Evolutionary conservation across 805 yeast genomes (phyloP).

Genomic region (Metschnikowia lochheadii): DNA sequence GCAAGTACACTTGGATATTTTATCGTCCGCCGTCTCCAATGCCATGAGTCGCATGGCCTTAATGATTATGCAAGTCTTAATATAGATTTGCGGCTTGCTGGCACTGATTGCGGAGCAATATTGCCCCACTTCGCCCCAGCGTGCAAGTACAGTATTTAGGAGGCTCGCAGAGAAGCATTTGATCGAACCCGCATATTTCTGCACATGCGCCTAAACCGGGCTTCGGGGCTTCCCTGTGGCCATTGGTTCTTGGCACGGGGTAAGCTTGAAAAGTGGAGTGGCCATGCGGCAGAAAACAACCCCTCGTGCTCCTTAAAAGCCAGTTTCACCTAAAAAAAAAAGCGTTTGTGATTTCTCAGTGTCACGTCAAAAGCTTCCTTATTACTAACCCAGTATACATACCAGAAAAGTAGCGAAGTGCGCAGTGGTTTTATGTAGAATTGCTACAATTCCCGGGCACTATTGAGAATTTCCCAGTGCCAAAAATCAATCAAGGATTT

Average conservation of each 20-base stretch:
- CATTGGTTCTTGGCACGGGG: neutral
- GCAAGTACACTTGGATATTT: neutral
- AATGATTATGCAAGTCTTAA: neutral
- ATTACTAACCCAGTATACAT: neutral
- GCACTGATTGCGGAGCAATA: neutral
- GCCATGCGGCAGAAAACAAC: too few relatives aligned
- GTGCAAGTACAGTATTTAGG: neutral
- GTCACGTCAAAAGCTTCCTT: neutral
- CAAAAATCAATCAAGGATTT: neutral
- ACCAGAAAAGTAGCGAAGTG: neutral
- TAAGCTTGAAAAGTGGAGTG: neutral
- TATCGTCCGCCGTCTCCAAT: too few relatives aligned
- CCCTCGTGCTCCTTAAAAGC: neutral
- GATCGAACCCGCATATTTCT: conserved; percentile 1
- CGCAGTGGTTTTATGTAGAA: neutral
- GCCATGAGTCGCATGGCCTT: too few relatives aligned
- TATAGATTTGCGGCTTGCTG: neutral
- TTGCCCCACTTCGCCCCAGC: neutral
- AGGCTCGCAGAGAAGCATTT: conserved; percentile 2
- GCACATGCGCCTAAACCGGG: neutral
- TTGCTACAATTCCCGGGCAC: conserved; percentile 1
- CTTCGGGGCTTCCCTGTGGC: neutral
- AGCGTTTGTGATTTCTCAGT: neutral
- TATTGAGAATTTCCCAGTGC: neutral
- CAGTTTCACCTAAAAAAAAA: neutral